Base-by-base conservation (phyloP, 805 yeast genomes). In the Ogataea corticis region DNA sequence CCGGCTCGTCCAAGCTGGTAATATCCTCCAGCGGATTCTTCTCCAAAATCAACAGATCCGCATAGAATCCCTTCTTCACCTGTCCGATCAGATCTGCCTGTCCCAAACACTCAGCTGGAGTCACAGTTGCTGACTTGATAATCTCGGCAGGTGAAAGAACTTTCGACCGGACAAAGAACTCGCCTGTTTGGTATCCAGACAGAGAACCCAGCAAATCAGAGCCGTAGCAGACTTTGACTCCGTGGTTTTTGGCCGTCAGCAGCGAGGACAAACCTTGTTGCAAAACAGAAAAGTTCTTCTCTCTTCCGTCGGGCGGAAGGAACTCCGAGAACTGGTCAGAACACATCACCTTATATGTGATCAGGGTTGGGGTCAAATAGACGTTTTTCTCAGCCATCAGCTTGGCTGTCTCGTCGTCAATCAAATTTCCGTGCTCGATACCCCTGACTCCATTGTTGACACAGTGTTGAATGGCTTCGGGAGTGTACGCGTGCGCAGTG, bases 391-490 rank as follows among this genome's bases (percentile, higher is more conserved):
- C 43, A 11, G 52, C 59, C 59, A 62, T 55, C 31, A 61, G 33
- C 33, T 47, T 42, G n/a, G 65, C 64, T 28, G 59, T 49, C 27
- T 55, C 61, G 10, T 52, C 63, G 31, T 60, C 60, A 27, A 62
- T 38, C 29, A 62, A 33, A 33, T 62, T 62, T 4, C 66, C 66
- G 43, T 62, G 66, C 43, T 62, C 66, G 34, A 62, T 58, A 18
- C 66, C 66, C 31, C 42, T 53, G 13, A 56, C 61, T 11, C 66
- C 66, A 46, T 52, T 55, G 5, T 49, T 44, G 15, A 62, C 43
- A 45, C 63, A 58, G 19, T 52, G 56, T 33, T 48, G 46, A 16
- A 62, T 60, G 9, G 59, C 48, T 14, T 46, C 44, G 4, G 62
- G 53, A 7, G 65, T 59, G 41, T 62, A 62, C 13, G 60, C 57